Percentiles rank a stretch among this genome's conserved stretches.
phyloP scores from a whole-genome alignment of 1,139 yeast genomes.

The Geotrichum macrosporum region DNA sequence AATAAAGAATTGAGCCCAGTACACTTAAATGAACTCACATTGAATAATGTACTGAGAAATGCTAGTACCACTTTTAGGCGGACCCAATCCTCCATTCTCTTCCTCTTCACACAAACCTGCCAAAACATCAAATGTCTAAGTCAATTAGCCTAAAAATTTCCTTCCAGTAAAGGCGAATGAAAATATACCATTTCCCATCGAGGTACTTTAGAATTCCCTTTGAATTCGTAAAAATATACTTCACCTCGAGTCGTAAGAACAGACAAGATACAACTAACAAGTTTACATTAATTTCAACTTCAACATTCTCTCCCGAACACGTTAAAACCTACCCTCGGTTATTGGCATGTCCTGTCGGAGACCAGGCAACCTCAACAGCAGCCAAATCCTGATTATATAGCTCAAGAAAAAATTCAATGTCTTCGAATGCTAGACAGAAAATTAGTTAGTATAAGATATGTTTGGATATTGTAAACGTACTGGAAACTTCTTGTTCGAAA shows the following conservation, averaged over 20 bases:
- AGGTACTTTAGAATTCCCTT: conserved; percentile 7
- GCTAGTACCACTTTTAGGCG: conserved; percentile 10
- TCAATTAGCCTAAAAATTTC: neutral
- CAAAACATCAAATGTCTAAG: conserved; percentile 15
- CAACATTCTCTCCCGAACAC: neutral
- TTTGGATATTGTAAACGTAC: conserved; percentile 10
- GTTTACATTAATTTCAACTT: neutral
- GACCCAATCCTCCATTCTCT: conserved; percentile 12
- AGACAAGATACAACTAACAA: conserved; percentile 13
- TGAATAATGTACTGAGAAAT: conserved; percentile 11
- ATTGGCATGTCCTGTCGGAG: conserved; percentile 16
- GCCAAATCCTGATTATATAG: conserved; percentile 14
- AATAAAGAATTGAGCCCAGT: too few species aligned
- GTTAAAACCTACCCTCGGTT: conserved; percentile 16
- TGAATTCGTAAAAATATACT: conserved; percentile 16
- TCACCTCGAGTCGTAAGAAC: conserved; percentile 19
- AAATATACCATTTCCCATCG: conserved; percentile 15
- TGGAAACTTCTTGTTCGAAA: conserved; percentile 11
- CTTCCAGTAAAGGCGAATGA: neutral
- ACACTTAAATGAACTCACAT: conserved; percentile 9
- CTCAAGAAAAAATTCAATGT: conserved; percentile 13
- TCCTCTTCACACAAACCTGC: conserved; percentile 3
- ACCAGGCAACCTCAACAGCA: conserved; percentile 18
- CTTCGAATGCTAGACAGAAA: conserved; percentile 11
- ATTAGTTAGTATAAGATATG: neutral